A percentile compares a stretch with the other conserved stretches of the same genome.
phyloP scores from a whole-genome alignment of 768 basidiomycete genomes.

The Leccinum boreale region DNA sequence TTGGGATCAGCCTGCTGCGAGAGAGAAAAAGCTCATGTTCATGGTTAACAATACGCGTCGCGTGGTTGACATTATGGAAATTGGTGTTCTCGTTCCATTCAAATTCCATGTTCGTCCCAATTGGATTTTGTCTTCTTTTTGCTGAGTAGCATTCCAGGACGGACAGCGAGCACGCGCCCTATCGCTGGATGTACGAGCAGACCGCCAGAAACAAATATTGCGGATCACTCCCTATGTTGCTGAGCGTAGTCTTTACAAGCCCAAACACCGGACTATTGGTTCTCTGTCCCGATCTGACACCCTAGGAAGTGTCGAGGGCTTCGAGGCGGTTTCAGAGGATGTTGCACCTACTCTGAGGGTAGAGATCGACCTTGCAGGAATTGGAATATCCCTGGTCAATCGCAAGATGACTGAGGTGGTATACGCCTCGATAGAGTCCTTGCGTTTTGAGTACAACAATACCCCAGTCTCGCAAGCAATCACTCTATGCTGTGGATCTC shows the following conservation, averaged over 20 bases:
- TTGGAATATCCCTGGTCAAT: conserved; percentile 91
- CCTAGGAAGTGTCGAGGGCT: conserved; percentile 65
- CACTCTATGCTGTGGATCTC: conserved; percentile 74
- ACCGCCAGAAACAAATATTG: conserved; percentile 79
- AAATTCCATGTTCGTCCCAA: conserved; percentile 62
- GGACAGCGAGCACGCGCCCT: conserved; percentile 60
- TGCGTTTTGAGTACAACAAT: conserved; percentile 83
- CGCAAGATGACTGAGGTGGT: conserved; percentile 84
- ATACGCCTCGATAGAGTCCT: conserved; percentile 73
- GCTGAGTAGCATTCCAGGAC: conserved; percentile 35
- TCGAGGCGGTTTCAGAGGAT: conserved; percentile 83
- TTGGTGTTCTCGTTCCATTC: conserved; percentile 88
- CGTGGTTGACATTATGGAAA: conserved; percentile 89
- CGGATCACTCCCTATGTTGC: conserved; percentile 85
- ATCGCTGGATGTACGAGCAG: conserved; percentile 90
- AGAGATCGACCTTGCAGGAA: conserved; percentile 77
- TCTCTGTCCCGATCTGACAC: conserved; percentile 64
- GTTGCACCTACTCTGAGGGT: conserved; percentile 62
- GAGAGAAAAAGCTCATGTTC: conserved; percentile 75
- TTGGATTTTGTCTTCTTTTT: not conserved
- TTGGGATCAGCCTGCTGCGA: conserved; percentile 90
- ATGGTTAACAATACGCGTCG: conserved; percentile 58
- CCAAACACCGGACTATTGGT: conserved; percentile 47
- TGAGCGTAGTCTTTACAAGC: conserved; percentile 86
- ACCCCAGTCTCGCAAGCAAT: conserved; percentile 77